A percentile compares a stretch with the other conserved stretches of the same genome.
Evolutionary conservation across 176 grass and related monocot genomes (phyloP).

Genomic region (Microstegium vimineum): DNA sequence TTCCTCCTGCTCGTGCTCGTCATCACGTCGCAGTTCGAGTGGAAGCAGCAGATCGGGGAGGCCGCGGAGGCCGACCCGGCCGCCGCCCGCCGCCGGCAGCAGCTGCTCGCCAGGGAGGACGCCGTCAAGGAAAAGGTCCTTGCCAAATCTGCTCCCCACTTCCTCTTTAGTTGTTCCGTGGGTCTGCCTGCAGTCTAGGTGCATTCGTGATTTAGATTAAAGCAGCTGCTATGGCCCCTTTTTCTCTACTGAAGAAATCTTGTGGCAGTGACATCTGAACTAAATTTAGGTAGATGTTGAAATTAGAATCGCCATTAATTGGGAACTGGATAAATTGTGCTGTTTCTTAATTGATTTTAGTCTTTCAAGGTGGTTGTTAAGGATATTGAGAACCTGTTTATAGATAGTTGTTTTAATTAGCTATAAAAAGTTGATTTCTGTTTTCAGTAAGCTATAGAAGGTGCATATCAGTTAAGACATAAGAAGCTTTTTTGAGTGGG

Average conservation of each 20-base stretch:
- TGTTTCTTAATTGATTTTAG: not conserved
- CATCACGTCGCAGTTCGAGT: slow-evolving; percentile 70
- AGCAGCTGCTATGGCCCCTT: not conserved
- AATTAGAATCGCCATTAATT: not conserved
- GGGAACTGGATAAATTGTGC: not conserved
- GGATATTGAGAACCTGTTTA: not conserved
- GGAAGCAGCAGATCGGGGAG: slow-evolving; percentile 73
- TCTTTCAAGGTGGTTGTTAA: not conserved
- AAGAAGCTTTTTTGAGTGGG: not conserved
- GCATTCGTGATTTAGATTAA: not conserved
- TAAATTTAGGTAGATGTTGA: not conserved
- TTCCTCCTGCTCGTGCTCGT: slow-evolving; percentile 60
- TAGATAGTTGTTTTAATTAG: no score
- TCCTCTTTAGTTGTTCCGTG: not conserved
- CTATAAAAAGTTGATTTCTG: not conserved
- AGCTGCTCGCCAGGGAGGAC: slow-evolving; percentile 49
- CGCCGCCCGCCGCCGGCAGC: slow-evolving; percentile 29
- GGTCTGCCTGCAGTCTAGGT: not conserved
- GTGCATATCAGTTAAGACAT: not conserved
- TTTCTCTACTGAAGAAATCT: not conserved
- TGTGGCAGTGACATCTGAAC: not conserved
- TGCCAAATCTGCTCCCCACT: not conserved
- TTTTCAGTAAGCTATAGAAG: not conserved
- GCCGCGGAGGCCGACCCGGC: slow-evolving; percentile 42
- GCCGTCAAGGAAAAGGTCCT: slow-evolving; percentile 65